A percentile compares a stretch with the other conserved stretches of the same genome.
Evolutionary conservation across 345 rosid genomes (phyloP).

Genomic region (Pistacia integerrima): DNA sequence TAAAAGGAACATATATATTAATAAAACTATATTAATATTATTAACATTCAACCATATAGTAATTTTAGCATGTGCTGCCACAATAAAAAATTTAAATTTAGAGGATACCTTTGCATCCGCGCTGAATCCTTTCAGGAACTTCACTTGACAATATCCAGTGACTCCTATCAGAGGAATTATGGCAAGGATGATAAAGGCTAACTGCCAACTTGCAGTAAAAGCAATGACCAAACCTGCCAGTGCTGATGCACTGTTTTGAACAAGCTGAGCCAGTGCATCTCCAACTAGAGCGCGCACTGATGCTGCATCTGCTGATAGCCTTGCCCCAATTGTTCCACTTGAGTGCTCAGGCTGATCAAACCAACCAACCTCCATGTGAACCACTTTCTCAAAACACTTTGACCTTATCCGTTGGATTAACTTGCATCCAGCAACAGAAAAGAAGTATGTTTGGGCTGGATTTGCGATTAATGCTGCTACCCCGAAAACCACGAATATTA

Average conservation of each 20-base stretch:
- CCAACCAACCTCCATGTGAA: constrained; percentile 85
- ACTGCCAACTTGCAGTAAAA: constrained; percentile 66
- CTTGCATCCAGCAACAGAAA: constrained; percentile 71
- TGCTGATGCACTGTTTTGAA: constrained; percentile 63
- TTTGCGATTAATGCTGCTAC: constrained; percentile 48
- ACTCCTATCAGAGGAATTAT: constrained; percentile 65
- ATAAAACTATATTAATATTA: neutral
- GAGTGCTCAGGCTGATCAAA: constrained; percentile 79
- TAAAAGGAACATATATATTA: neutral
- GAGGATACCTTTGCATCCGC: constrained; percentile 75
- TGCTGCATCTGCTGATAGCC: constrained; percentile 87
- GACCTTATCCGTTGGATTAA: constrained; percentile 64
- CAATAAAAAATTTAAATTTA: neutral
- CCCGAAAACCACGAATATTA: constrained; percentile 60
- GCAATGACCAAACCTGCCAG: constrained; percentile 71
- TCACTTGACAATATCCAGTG: constrained; percentile 59
- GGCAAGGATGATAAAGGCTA: constrained; percentile 60
- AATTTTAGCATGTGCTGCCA: neutral
- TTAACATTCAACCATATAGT: neutral
- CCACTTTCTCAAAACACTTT: constrained; percentile 80
- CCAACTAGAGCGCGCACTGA: constrained; percentile 71
- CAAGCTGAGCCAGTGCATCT: constrained; percentile 63
- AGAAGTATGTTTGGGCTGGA: constrained; percentile 58
- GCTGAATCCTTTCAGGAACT: constrained; percentile 79
- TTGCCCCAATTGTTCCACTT: constrained; percentile 84